These are phyloP conservation scores for Exophiala sp. DNA, from an alignment of 2,329 filamentous ascomycete genomes.

Conservation along the genomic window DNA sequence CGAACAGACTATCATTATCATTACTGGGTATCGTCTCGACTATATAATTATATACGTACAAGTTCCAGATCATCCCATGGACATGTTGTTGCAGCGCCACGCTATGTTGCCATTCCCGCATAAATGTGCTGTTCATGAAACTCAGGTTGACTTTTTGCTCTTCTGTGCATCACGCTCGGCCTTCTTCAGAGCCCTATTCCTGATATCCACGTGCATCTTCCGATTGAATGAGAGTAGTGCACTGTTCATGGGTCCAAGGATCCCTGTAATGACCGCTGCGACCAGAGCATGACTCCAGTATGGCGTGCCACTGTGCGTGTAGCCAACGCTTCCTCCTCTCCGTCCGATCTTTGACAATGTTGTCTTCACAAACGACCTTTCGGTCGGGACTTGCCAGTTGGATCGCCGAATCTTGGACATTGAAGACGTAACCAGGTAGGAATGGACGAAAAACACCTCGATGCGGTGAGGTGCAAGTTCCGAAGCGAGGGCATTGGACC, in stretches of 20 bases:
- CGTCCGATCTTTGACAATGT: slow-evolving; percentile 76
- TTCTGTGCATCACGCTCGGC: slow-evolving; percentile 49
- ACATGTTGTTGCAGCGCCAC: not conserved
- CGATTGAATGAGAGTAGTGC: slow-evolving; percentile 60
- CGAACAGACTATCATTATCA: not conserved
- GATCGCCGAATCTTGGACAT: slow-evolving; percentile 94
- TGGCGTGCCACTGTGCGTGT: slow-evolving; percentile 81
- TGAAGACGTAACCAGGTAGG: slow-evolving; percentile 88
- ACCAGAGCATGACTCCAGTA: slow-evolving; percentile 90
- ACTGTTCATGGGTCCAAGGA: slow-evolving; percentile 57
- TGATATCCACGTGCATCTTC: slow-evolving; percentile 77
- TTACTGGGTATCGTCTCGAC: not conserved
- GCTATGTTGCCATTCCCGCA: not conserved
- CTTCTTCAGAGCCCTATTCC: slow-evolving; percentile 78
- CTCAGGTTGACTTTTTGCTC: slow-evolving; percentile 19
- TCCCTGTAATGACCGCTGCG: slow-evolving; percentile 68
- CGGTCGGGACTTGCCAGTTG: slow-evolving; percentile 73
- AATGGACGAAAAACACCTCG: slow-evolving; percentile 85
- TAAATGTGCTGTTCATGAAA: not conserved
- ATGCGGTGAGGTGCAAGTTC: slow-evolving; percentile 80
- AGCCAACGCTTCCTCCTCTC: slow-evolving; percentile 71
- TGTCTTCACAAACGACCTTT: slow-evolving; percentile 75
- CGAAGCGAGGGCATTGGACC: slow-evolving; percentile 79
- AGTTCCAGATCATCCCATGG: too few species aligned
- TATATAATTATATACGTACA: too few species aligned